Conservation (phyloP, 179 eudicot species). For the Carnegiea gigantea region DNA sequence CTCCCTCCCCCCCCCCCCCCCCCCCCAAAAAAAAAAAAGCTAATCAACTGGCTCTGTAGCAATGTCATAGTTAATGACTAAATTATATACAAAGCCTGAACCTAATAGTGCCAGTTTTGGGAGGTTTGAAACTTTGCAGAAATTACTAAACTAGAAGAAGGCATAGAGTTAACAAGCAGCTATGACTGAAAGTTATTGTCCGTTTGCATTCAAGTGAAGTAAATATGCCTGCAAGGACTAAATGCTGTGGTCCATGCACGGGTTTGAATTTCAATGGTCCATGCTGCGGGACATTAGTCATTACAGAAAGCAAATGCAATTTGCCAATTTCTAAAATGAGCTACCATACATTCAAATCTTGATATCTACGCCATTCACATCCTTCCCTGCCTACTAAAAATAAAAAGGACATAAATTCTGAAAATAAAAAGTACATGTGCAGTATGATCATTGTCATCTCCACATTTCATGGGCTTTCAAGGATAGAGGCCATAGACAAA, state of each 20-base stretch:
- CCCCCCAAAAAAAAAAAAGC: no score
- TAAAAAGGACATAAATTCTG: background rate
- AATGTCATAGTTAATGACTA: background rate
- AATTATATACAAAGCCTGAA: background rate
- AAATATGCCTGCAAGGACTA: constrained; percentile 8
- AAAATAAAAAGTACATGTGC: no score
- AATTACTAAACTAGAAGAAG: background rate
- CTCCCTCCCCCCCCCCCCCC: background rate
- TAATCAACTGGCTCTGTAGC: background rate
- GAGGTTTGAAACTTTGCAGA: background rate
- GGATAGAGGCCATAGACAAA: no score
- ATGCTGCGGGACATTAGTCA: background rate
- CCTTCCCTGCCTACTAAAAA: background rate
- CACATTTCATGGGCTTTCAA: background rate
- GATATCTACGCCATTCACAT: background rate
- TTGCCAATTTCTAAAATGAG: background rate
- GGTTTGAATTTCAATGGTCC: constrained; percentile 21
- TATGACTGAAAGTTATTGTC: constrained; percentile 3
- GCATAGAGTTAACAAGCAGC: constrained; percentile 4
- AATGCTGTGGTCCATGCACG: constrained; percentile 14
- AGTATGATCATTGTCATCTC: background rate
- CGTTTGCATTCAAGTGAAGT: constrained; percentile 8
- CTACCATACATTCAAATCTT: constrained; percentile 3
- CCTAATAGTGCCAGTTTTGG: background rate
- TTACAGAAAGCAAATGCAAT: background rate